Evolutionary conservation across 306 rosid genomes (phyloP), one percentile per base, ranked within the genome.

Genomic region (Carpinus viminea): DNA sequence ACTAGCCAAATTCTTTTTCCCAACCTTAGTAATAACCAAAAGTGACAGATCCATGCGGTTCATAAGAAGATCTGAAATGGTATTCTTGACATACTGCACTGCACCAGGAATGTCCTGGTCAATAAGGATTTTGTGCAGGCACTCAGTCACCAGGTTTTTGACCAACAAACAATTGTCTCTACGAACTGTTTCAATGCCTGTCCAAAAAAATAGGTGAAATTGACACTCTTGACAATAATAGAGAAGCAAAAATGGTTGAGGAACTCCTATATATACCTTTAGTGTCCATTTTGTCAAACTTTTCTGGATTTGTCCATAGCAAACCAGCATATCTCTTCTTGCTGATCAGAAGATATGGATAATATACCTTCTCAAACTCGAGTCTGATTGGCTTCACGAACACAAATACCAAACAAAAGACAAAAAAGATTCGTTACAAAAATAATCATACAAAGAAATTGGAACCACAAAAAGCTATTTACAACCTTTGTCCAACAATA

Each of bases 281-380:
- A 28, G 98, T 89, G 76, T 95, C 98, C 98, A 95, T 95, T 88
- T 95, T 95, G 85, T 95, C 98, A 75, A 84, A 91, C 59, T 81
- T 88, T 60, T 87, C 87, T 1, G 92, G 91, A 74, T 83, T 91
- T 82, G 97, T 95, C 98, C 98, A 95, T 45, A 78, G 89, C 77
- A 95, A 87, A 91, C 98, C 98, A 76, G 98, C 98, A 80, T 95
- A 95, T 80, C 98, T 92, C 90, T 95, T 95, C 90, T 95, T 95
- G 93, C 98, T 95, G 77, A 91, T 95, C 79, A 95, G 85, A 79
- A 95, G 97, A 86, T 92, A 95, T 41, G 98, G 98, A 88, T 80
- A 90, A 80, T 95, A 95, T 81, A 95, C 84, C 92, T 92, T 95
- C 87, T 95, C 98, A 89, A 95, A 95, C 89, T 95, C 98, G 34